Evolutionary conservation across 345 rosid genomes (phyloP).

Genomic region (Syzygium aqueum): DNA sequence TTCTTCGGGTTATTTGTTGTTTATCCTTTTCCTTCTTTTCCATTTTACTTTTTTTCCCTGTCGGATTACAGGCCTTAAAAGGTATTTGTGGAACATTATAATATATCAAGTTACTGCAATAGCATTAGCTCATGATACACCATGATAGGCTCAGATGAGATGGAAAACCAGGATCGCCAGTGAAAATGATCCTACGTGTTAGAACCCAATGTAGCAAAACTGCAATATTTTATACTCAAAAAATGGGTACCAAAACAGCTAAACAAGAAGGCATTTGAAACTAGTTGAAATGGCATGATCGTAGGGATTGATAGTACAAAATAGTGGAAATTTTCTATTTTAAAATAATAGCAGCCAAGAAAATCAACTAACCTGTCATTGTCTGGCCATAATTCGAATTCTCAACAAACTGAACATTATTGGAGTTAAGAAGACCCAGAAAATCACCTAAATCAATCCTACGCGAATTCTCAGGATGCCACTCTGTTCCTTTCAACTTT

Average conservation of each 20-base stretch:
- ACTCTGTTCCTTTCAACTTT: slow-evolving; percentile 76
- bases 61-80: neutral
- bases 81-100: neutral
- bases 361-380: slow-evolving; percentile 46
- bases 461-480: slow-evolving; percentile 81
- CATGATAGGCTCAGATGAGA: neutral
- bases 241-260: neutral
- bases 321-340: neutral
- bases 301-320: neutral
- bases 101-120: neutral
- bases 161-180: neutral
- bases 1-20: neutral
- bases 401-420: slow-evolving; percentile 82
- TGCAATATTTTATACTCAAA: neutral
- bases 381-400: slow-evolving; percentile 82
- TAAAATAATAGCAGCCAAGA: neutral
- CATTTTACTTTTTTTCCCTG: neutral
- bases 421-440: slow-evolving; percentile 58
- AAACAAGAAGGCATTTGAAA: neutral
- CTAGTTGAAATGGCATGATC: neutral
- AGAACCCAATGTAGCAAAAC: neutral
- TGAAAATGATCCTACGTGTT: neutral
- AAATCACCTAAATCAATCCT: slow-evolving; percentile 75
- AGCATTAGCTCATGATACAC: neutral
- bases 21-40: neutral